These are phyloP conservation scores for Blastocystis sp. DNA, from an alignment of 352 stramenopile species.

Conservation along the genomic window DNA sequence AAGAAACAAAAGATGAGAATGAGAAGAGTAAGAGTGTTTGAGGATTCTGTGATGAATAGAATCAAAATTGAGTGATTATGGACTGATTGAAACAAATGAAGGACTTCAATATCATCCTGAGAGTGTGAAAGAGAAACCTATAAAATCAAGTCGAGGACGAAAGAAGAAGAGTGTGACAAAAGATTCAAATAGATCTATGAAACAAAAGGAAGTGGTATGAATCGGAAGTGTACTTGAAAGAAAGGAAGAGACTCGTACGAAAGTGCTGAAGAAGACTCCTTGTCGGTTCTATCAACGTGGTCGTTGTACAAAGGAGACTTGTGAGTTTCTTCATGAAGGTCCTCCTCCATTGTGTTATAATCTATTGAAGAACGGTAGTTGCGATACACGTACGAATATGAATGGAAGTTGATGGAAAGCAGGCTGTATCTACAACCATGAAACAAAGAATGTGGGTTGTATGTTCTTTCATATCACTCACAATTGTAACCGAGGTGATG, in stretches of 20 bases:
- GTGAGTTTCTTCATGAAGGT: constrained; percentile 39
- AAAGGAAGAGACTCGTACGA: not conserved
- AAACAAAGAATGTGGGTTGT: constrained; percentile 45
- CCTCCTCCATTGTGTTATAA: constrained; percentile 49
- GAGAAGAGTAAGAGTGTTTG: not conserved
- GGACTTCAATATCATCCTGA: constrained; percentile 23
- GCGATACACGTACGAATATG: not conserved
- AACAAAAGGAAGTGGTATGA: constrained; percentile 12
- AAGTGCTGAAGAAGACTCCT: not conserved
- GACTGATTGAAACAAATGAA: not conserved
- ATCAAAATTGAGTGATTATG: not conserved
- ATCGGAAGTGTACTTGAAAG: not conserved
- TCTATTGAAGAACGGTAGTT: constrained; percentile 22
- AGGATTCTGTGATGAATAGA: not conserved
- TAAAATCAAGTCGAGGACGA: not conserved
- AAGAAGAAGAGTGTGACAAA: not conserved
- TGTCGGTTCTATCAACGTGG: constrained; percentile 22
- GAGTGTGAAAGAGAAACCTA: not conserved
- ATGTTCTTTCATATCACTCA: constrained; percentile 56
- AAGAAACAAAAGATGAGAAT: not conserved
- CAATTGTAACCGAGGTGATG: constrained; percentile 13
- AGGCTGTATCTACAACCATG: constrained; percentile 33
- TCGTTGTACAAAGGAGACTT: constrained; percentile 24
- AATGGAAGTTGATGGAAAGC: not conserved
- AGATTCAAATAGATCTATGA: not conserved